Evolutionary conservation across 768 basidiomycete genomes (phyloP), one percentile per base, ranked within the genome.

Genomic region (Mycena latifolia): DNA sequence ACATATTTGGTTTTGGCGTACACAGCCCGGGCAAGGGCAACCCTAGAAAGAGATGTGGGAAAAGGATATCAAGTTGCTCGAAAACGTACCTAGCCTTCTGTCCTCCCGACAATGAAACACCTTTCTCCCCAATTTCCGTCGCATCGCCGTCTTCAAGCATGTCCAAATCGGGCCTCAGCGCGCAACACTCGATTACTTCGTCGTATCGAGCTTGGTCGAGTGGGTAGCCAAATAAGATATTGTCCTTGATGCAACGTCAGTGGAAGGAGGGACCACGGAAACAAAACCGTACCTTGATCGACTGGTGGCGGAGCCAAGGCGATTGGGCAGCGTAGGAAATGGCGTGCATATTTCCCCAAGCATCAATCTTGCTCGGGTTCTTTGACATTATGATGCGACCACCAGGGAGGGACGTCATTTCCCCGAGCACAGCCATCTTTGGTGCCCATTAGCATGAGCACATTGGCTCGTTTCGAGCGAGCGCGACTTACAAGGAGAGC

Each of bases 111-210:
- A 70, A 25, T 0, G 53, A 60, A 0, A 66, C 61, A 39, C 53
- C 86, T 84, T 89, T 83, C 15, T 88, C 89, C 20, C 94, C 94
- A 67, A 96, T 93, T 77, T 94, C 92, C 0, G 94, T 95, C 54
- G 77, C 79, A 71, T 94, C 95, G 0, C 97, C 97, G 70, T 96
- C 90, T 61, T 96, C 93, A 2, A 98, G 77, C 24, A 95, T 86
- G 6, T 91, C 87, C 58, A 99, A 77, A 80, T 99, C 97, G 0
- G 92, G 87, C 28, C 75, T 78, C 57, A 99, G 77, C 0, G 95
- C 95, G 72, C 96, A 98, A 14, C 88, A 91, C 54, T 94, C 90
- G 18, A 96, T 75, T 27, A 95, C 93, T 0, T 80, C 82, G 14
- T 90, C 78, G 68, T 96, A 96, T 54, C 93, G 81, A 63, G 89